These are phyloP conservation scores for Zoysia matrella DNA, from an alignment of 202 grass and related monocot species.

Conservation along the genomic window DNA sequence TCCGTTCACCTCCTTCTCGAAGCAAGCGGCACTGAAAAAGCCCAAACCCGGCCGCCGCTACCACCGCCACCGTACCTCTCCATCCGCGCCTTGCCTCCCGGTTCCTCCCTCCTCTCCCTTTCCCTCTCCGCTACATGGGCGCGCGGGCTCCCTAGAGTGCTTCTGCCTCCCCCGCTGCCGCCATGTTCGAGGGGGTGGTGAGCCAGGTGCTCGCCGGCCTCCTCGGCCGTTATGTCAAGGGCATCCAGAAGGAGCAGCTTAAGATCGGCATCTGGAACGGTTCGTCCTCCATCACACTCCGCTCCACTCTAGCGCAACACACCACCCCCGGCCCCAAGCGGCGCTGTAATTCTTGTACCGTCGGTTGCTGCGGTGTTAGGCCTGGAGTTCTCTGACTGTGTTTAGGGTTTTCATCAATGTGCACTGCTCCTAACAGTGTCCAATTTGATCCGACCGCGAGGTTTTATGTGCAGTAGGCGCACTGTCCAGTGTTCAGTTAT, in stretches of 20 bases:
- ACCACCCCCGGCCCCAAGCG: not conserved
- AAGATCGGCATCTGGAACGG: constrained; percentile 97
- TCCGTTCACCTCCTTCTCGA: constrained; percentile 30
- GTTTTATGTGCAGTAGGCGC: not conserved
- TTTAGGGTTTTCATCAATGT: constrained; percentile 8
- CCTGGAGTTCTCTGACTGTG: not conserved
- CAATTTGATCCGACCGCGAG: constrained; percentile 9
- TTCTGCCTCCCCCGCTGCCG: constrained; percentile 9
- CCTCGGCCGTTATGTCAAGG: constrained; percentile 91
- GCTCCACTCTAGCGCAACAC: constrained; percentile 3
- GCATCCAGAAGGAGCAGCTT: constrained; percentile 97
- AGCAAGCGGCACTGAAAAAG: constrained; percentile 48
- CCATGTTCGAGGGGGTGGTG: constrained; percentile 97
- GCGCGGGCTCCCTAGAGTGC: constrained; percentile 38
- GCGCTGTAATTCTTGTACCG: constrained; percentile 16
- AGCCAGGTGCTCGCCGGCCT: constrained; percentile 91
- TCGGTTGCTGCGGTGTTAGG: not conserved
- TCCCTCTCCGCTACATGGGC: constrained; percentile 30
- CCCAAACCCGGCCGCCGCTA: not conserved
- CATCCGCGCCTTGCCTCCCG: not conserved
- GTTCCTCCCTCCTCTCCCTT: not conserved
- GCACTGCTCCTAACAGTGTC: not conserved
- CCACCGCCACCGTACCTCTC: not conserved
- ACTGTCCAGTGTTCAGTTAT: constrained; percentile 2
- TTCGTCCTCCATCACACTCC: constrained; percentile 38